These are phyloP conservation scores for Tremella yokohamensis DNA, from an alignment of 768 basidiomycete genomes.

Conservation along the genomic window DNA sequence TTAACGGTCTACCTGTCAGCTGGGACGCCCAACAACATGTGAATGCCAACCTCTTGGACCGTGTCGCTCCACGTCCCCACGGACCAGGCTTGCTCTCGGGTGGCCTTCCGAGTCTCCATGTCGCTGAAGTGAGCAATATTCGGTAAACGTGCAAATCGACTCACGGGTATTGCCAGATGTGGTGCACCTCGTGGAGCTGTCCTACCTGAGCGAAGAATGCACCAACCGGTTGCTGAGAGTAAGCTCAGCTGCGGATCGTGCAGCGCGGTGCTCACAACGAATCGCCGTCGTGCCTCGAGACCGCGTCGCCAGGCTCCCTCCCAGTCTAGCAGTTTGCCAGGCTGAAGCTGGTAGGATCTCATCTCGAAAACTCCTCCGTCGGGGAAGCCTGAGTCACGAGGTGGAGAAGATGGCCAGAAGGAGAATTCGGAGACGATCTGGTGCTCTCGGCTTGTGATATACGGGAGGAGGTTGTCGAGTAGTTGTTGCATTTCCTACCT, in stretches of 20 bases:
- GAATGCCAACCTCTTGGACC: slow-evolving; percentile 69
- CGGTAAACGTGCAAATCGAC: slow-evolving; percentile 39
- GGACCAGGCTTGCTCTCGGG: slow-evolving; percentile 86
- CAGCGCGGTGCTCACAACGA: slow-evolving; percentile 61
- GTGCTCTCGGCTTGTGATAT: slow-evolving; percentile 65
- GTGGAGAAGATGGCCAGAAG: slow-evolving; percentile 87
- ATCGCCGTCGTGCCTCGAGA: slow-evolving; percentile 85
- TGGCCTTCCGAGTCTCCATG: slow-evolving; percentile 75
- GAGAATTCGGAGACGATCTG: slow-evolving; percentile 83
- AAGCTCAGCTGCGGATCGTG: slow-evolving; percentile 1
- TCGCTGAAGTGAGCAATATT: slow-evolving; percentile 20
- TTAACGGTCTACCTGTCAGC: slow-evolving; percentile 68
- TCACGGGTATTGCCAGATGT: slow-evolving; percentile 95
- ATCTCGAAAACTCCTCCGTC: slow-evolving; percentile 80
- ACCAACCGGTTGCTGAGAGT: slow-evolving; percentile 45
- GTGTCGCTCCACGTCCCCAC: slow-evolving; percentile 94
- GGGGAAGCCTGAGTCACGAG: slow-evolving; percentile 64
- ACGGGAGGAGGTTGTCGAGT: slow-evolving; percentile 60
- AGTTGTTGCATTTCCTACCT: slow-evolving; percentile 30
- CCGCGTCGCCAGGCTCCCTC: slow-evolving; percentile 90
- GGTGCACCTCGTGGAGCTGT: slow-evolving; percentile 66
- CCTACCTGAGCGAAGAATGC: slow-evolving; percentile 53
- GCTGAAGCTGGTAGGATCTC: slow-evolving; percentile 73
- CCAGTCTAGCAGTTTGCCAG: slow-evolving; percentile 91
- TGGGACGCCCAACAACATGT: background rate